phyloP scores from a whole-genome alignment of 164 flowering plant species.

The Stephania yunnanensis region DNA sequence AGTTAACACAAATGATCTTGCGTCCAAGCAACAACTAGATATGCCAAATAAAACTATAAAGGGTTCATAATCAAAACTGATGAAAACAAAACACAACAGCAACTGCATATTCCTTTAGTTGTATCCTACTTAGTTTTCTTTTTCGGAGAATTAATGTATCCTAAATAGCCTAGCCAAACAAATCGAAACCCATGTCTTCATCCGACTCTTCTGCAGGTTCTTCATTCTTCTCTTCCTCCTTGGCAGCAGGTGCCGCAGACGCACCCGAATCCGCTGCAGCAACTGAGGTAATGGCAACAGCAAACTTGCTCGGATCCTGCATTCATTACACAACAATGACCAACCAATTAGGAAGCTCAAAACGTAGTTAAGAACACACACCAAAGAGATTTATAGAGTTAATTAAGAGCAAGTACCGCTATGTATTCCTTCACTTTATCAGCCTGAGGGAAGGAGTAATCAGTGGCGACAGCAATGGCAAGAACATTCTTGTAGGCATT shows the following conservation, averaged over 20 bases:
- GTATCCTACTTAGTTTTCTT: no score
- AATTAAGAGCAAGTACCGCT: not conserved
- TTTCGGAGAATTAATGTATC: no score
- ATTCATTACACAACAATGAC: not conserved
- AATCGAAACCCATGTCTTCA: constrained; percentile 25
- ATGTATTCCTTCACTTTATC: constrained; percentile 26
- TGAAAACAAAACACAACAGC: no score
- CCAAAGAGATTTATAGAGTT: not conserved
- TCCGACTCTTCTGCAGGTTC: constrained; percentile 46
- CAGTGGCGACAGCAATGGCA: constrained; percentile 52
- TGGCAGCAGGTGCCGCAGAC: constrained; percentile 24
- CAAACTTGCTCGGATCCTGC: constrained; percentile 75
- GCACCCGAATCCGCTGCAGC: constrained; percentile 21
- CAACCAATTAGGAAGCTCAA: no score
- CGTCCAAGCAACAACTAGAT: no score
- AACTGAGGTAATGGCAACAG: constrained; percentile 36
- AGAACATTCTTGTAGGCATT: constrained; percentile 63
- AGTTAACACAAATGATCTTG: no score
- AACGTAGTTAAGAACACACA: no score
- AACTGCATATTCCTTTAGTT: no score
- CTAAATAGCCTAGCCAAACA: constrained; percentile 25
- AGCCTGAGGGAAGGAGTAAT: constrained; percentile 34
- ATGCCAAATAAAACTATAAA: no score
- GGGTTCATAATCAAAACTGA: no score
- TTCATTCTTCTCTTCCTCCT: constrained; percentile 38